These are phyloP conservation scores for Candida ortonii DNA, from an alignment of 805 yeast species.

Conservation along the genomic window DNA sequence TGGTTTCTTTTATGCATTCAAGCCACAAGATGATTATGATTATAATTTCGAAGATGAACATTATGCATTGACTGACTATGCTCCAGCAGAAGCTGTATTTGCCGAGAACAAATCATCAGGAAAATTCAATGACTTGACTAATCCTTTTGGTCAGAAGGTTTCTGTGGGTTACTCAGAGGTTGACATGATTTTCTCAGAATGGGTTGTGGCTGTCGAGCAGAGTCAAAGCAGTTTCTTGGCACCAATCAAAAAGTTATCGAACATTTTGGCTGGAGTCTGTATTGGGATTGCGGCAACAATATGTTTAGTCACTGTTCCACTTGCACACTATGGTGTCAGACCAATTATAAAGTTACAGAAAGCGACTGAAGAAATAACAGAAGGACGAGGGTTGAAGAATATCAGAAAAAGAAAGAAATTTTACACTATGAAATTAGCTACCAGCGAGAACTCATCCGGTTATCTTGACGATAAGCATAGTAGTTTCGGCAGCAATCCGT, in stretches of 20 bases:
- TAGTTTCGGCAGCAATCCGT: neutral
- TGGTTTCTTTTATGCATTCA: conserved; percentile 43
- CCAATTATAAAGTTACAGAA: conserved; percentile 78
- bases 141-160: conserved; percentile 38
- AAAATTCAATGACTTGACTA: conserved; percentile 35
- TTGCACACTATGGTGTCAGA: conserved; percentile 79
- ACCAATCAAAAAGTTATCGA: conserved; percentile 58
- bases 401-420: conserved; percentile 13
- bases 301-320: conserved; percentile 72
- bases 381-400: conserved; percentile 33
- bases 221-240: conserved; percentile 52
- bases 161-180: conserved; percentile 58
- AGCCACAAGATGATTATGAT: conserved; percentile 29
- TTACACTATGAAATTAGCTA: neutral
- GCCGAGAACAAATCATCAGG: conserved; percentile 35
- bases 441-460: neutral
- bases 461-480: no score
- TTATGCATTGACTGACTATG: conserved; percentile 15
- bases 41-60: neutral
- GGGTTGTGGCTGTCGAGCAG: conserved; percentile 80
- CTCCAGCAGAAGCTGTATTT: conserved; percentile 26
- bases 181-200: conserved; percentile 42
- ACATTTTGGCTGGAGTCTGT: conserved; percentile 74
- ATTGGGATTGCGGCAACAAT: conserved; percentile 74
- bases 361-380: conserved; percentile 73